phyloP scores from a whole-genome alignment of 306 rosid species.

The Canavalia gladiata region DNA sequence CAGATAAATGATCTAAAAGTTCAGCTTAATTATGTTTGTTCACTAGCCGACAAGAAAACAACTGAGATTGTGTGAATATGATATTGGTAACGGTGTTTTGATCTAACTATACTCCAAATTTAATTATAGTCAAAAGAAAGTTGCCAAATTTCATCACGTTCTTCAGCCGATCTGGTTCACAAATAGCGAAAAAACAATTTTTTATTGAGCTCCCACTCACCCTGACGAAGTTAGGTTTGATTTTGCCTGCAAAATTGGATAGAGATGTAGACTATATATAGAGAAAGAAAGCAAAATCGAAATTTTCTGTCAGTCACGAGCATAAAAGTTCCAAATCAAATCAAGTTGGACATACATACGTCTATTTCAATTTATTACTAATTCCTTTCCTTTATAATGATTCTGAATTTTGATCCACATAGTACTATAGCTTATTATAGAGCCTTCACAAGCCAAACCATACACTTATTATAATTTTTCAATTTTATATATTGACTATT shows the following conservation, averaged over 20 bases:
- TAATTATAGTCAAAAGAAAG: not conserved
- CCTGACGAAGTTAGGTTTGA: constrained; percentile 13
- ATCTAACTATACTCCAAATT: not conserved
- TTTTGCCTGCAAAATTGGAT: not conserved
- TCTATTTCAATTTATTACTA: not conserved
- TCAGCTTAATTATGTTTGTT: not conserved
- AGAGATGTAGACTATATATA: not conserved
- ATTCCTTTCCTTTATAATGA: not conserved
- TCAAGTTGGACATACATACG: not conserved
- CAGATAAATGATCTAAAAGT: not conserved
- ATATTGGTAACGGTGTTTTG: not conserved
- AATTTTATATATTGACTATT: not conserved
- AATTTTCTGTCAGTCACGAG: not conserved
- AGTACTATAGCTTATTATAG: not conserved
- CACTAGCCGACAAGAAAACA: not conserved
- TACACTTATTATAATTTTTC: not conserved
- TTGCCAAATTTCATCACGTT: constrained; percentile 10
- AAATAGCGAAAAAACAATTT: not conserved
- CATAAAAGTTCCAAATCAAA: not conserved
- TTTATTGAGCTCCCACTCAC: not conserved
- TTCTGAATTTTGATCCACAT: not conserved
- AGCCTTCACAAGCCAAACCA: not conserved
- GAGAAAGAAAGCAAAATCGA: constrained; percentile 21
- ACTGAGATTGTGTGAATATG: not conserved
- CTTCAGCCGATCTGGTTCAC: not conserved